Evolutionary conservation across 176 grass and related monocot genomes (phyloP).

Genomic region (Lolium rigidum): DNA sequence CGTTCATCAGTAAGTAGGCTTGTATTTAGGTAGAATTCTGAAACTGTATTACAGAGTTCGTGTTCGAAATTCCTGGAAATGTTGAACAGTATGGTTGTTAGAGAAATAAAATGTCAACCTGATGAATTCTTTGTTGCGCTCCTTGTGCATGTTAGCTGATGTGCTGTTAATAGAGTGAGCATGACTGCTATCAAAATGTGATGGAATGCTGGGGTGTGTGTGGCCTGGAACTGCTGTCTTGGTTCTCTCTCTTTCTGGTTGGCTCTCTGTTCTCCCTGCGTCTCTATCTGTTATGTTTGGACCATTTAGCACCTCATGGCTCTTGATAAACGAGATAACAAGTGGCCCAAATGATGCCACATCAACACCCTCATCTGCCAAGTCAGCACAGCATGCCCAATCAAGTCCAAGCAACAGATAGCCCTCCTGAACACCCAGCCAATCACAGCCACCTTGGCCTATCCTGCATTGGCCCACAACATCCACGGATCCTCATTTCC

Average conservation of each 20-base stretch:
- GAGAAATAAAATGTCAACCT: neutral
- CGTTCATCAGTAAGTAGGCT: constrained; percentile 23
- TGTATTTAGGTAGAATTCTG: constrained; percentile 45
- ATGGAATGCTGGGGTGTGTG: neutral
- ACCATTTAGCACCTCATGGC: constrained; percentile 32
- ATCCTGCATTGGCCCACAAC: constrained; percentile 68
- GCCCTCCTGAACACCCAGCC: constrained; percentile 36
- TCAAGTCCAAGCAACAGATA: constrained; percentile 69
- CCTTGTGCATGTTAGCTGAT: neutral
- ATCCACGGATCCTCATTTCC: constrained; percentile 57
- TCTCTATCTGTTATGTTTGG: constrained; percentile 45
- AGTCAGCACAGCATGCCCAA: constrained; percentile 60
- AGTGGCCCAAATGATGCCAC: constrained; percentile 45
- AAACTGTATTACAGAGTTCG: neutral
- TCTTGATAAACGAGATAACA: constrained; percentile 24
- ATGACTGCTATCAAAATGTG: neutral
- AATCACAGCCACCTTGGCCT: constrained; percentile 62
- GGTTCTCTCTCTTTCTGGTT: constrained; percentile 26
- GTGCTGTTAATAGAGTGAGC: neutral
- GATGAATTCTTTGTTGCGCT: neutral
- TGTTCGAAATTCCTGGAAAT: neutral
- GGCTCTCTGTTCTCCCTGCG: neutral
- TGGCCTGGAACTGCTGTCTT: neutral
- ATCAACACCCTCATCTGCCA: constrained; percentile 71
- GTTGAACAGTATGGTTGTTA: neutral